phyloP scores from a whole-genome alignment of 2,329 filamentous ascomycete genomes.

The Colletotrichum sp. region DNA sequence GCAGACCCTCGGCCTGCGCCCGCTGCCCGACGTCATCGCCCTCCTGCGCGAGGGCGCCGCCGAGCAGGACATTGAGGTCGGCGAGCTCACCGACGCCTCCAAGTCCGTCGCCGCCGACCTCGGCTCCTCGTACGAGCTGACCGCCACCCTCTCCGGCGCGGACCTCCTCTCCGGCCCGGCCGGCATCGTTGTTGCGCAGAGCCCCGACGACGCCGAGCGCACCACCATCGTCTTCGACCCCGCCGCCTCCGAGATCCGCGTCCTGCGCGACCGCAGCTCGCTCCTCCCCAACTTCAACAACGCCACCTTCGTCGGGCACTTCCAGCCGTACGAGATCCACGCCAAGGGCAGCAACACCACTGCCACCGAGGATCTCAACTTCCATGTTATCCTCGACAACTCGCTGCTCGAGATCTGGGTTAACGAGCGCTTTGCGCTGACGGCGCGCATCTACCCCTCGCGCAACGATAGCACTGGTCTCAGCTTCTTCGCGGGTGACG shows the following conservation, averaged over 20 bases:
- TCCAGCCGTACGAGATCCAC: constrained; percentile 15
- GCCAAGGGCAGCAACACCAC: not conserved
- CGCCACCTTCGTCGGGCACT: constrained; percentile 17
- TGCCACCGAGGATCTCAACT: constrained; percentile 5
- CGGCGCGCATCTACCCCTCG: constrained; percentile 22
- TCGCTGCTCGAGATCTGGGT: constrained; percentile 23
- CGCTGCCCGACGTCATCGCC: constrained; percentile 16
- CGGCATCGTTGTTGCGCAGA: constrained; percentile 20
- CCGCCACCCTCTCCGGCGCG: constrained; percentile 8
- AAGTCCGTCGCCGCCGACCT: not conserved
- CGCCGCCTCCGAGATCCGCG: not conserved
- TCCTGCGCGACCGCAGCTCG: constrained; percentile 18
- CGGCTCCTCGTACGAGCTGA: constrained; percentile 21
- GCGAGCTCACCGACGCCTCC: not conserved
- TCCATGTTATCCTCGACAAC: constrained; percentile 18
- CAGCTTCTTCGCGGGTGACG: constrained; percentile 17
- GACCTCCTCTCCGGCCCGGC: not conserved
- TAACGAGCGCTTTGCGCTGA: constrained; percentile 22
- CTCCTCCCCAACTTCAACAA: constrained; percentile 22
- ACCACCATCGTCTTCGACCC: constrained; percentile 20
- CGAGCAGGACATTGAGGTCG: not conserved
- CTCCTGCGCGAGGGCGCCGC: constrained; percentile 17
- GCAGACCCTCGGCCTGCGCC: constrained; percentile 20
- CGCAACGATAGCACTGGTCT: constrained; percentile 22
- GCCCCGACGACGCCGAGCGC: constrained; percentile 17